Evolutionary conservation across 306 rosid species (phyloP).

Genomic region (Clitoria ternatea): DNA sequence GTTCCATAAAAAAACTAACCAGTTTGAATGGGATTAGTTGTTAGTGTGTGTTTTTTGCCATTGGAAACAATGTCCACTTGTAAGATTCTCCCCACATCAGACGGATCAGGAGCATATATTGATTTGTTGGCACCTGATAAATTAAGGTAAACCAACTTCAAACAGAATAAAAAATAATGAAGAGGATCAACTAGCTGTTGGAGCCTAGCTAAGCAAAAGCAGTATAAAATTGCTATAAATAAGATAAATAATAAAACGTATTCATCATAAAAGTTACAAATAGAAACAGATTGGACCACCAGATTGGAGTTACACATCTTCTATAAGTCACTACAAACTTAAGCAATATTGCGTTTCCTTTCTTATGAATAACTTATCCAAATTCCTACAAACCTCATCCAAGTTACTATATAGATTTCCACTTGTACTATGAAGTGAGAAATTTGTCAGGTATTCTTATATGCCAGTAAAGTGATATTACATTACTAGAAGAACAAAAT

Average conservation of each 20-base stretch:
- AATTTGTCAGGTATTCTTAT: neutral
- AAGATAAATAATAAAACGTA: neutral
- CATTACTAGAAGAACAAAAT: neutral
- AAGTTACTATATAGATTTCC: neutral
- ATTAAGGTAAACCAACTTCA: slow-evolving; percentile 23
- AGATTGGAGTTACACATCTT: neutral
- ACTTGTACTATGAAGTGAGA: neutral
- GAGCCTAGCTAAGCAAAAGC: neutral
- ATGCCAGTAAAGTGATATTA: neutral
- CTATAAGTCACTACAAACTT: neutral
- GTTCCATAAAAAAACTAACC: slow-evolving; percentile 51
- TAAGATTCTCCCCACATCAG: slow-evolving; percentile 81
- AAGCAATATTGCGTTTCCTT: neutral
- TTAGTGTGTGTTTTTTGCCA: slow-evolving; percentile 58
- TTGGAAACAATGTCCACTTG: slow-evolving; percentile 67
- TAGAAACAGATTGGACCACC: slow-evolving; percentile 6
- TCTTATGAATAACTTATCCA: neutral
- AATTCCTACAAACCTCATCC: neutral
- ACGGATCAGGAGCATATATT: slow-evolving; percentile 85
- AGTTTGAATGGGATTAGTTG: slow-evolving; percentile 70
- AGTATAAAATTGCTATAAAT: neutral
- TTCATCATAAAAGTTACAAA: neutral
- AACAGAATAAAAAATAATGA: slow-evolving; percentile 4
- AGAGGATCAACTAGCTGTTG: neutral
- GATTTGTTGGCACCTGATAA: slow-evolving; percentile 67